phyloP scores from a whole-genome alignment of 2,329 filamentous ascomycete genomes.

The Beauveria brongniartii region DNA sequence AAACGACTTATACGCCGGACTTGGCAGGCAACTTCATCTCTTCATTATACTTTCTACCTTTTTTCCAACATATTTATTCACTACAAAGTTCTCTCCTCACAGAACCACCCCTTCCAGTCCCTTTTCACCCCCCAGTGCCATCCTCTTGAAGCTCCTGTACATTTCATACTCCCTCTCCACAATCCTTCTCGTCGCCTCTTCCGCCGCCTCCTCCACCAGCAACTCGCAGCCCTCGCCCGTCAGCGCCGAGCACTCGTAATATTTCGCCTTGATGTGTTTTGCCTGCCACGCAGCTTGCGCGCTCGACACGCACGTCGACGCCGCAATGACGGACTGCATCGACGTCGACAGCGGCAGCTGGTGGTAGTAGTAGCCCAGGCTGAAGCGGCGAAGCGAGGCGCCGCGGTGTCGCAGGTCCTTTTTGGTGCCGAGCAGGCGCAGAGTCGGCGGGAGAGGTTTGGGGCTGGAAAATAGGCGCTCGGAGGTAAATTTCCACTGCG shows the following conservation, averaged over 20 bases:
- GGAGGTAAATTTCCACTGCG: constrained; percentile 24
- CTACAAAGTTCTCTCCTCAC: not conserved
- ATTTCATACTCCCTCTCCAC: constrained; percentile 12
- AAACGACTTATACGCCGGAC: not conserved
- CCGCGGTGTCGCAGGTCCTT: constrained; percentile 14
- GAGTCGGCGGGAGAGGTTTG: constrained; percentile 16
- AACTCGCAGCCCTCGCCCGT: constrained; percentile 27
- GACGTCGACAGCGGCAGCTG: constrained; percentile 3
- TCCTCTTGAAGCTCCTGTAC: not conserved
- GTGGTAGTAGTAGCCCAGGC: constrained; percentile 2
- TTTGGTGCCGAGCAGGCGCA: constrained; percentile 29
- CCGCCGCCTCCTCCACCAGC: constrained; percentile 21
- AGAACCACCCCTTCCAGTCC: not conserved
- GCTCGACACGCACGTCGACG: constrained; percentile 2
- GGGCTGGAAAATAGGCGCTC: constrained; percentile 20
- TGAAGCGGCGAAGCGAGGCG: not conserved
- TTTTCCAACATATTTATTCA: not conserved
- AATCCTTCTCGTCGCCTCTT: constrained; percentile 18
- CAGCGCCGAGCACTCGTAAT: constrained; percentile 28
- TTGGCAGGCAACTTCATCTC: not conserved
- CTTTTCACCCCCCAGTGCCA: not conserved
- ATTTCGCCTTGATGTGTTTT: constrained; percentile 21
- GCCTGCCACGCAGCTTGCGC: constrained; percentile 26
- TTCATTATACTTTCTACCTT: not conserved
- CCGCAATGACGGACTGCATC: not conserved